phyloP scores from a whole-genome alignment of 495 filamentous ascomycete species.

The Thermochaetoides thermophila region DNA sequence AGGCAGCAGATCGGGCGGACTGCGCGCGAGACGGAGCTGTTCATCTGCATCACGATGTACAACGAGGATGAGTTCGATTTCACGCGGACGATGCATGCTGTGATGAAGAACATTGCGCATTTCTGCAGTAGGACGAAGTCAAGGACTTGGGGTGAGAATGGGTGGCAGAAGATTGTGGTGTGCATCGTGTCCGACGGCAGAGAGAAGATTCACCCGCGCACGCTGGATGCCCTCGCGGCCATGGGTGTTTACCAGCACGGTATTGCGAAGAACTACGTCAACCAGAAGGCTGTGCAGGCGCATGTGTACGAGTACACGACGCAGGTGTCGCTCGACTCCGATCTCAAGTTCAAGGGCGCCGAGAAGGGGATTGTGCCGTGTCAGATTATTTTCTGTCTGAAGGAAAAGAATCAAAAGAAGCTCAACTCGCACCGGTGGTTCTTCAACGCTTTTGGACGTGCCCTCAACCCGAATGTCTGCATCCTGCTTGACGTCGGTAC shows the following conservation, averaged over 20 bases:
- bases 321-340: slow-evolving; percentile 87
- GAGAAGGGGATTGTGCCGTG: slow-evolving; percentile 98
- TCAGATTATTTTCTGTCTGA: slow-evolving; percentile 97
- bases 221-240: slow-evolving; percentile 86
- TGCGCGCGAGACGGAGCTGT: slow-evolving; percentile 85
- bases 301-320: slow-evolving; percentile 99
- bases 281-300: slow-evolving; percentile 65
- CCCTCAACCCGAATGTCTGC: slow-evolving; percentile 89
- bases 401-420: slow-evolving; percentile 96
- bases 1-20: slow-evolving; percentile 88
- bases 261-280: slow-evolving; percentile 97
- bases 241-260: slow-evolving; percentile 99
- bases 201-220: slow-evolving; percentile 84
- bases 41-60: slow-evolving; percentile 98
- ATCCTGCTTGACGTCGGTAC: slow-evolving; percentile 95
- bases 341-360: slow-evolving; percentile 95
- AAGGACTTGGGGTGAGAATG: slow-evolving; percentile 89
- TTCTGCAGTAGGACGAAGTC: slow-evolving; percentile 88
- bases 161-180: slow-evolving; percentile 99
- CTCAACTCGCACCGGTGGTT: slow-evolving; percentile 98
- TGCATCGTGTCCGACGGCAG: slow-evolving; percentile 91
- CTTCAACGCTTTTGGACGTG: slow-evolving; percentile 94
- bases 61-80: slow-evolving; percentile 96
- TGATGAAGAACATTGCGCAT: slow-evolving; percentile 95
- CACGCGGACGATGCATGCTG: slow-evolving; percentile 94